Conservation (phyloP, 2,329 filamentous ascomycete species). For the Xylaria arbuscula region DNA sequence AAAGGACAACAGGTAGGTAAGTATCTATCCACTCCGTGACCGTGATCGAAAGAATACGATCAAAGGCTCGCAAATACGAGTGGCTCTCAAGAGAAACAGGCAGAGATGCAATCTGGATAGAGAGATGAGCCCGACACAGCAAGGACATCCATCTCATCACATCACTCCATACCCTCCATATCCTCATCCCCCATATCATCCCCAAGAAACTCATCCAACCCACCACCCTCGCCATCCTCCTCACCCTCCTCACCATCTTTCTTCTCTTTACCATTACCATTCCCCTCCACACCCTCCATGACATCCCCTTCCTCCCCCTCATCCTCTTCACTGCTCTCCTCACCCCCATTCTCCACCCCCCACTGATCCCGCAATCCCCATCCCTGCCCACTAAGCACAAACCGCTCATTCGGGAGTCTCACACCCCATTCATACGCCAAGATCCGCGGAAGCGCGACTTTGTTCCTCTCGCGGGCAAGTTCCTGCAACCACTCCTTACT, state of each 20-base stretch:
- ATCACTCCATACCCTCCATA: constrained; percentile 57
- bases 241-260: constrained; percentile 52
- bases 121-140: not conserved
- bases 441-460: constrained; percentile 71
- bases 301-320: constrained; percentile 48
- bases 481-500: constrained; percentile 82
- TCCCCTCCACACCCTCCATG: constrained; percentile 61
- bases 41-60: too few species aligned
- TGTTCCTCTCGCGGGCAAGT: constrained; percentile 77
- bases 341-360: constrained; percentile 50
- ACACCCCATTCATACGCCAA: constrained; percentile 75
- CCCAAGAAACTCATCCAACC: constrained; percentile 66
- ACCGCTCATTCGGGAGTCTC: constrained; percentile 73
- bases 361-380: constrained; percentile 73
- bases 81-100: too few species aligned
- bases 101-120: too few species aligned
- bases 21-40: too few species aligned
- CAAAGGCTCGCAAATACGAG: too few species aligned
- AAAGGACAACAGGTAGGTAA: too few species aligned
- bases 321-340: constrained; percentile 3
- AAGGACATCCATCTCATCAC: not conserved
- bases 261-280: constrained; percentile 32
- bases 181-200: constrained; percentile 65
- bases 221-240: constrained; percentile 59
- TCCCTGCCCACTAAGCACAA: constrained; percentile 72